Evolutionary conservation across 148 eudicot genomes (phyloP).

Genomic region (Heliosperma pusillum): DNA sequence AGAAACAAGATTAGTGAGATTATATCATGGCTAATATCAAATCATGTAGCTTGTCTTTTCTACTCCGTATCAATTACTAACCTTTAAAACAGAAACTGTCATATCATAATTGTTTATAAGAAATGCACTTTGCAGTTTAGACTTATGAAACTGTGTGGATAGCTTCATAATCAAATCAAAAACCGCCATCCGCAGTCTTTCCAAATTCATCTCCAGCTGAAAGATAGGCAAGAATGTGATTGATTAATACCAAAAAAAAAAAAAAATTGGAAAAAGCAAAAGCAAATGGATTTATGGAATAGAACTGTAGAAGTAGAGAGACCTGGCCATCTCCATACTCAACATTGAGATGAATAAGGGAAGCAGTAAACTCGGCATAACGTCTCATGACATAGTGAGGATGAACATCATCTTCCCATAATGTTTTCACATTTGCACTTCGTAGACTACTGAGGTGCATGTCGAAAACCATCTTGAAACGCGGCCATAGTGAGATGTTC

Average conservation of each 20-base stretch:
- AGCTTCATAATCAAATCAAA: constrained; percentile 91
- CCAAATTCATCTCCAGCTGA: constrained; percentile 93
- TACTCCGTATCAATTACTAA: constrained; percentile 8
- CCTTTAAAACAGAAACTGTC: constrained; percentile 67
- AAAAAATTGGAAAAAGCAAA: neutral
- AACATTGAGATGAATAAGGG: constrained; percentile 83
- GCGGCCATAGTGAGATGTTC: constrained; percentile 92
- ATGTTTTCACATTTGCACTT: constrained; percentile 71
- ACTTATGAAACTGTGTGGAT: constrained; percentile 65
- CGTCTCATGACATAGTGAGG: constrained; percentile 98
- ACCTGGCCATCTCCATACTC: constrained; percentile 99
- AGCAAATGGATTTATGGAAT: neutral
- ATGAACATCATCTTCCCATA: constrained; percentile 99
- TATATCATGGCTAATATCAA: neutral
- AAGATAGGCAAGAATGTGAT: constrained; percentile 19
- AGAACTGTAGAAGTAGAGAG: constrained; percentile 3
- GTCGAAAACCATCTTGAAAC: constrained; percentile 97
- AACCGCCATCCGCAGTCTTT: constrained; percentile 82
- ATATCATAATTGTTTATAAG: constrained; percentile 94
- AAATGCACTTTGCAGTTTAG: constrained; percentile 78
- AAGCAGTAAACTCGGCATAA: constrained; percentile 95
- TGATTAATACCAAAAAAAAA: neutral
- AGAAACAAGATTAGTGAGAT: neutral
- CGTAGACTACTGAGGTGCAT: constrained; percentile 88
- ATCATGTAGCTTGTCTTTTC: neutral